These are phyloP conservation scores for Botrytis medusae DNA, from an alignment of 2,329 filamentous ascomycete species.

Conservation along the genomic window DNA sequence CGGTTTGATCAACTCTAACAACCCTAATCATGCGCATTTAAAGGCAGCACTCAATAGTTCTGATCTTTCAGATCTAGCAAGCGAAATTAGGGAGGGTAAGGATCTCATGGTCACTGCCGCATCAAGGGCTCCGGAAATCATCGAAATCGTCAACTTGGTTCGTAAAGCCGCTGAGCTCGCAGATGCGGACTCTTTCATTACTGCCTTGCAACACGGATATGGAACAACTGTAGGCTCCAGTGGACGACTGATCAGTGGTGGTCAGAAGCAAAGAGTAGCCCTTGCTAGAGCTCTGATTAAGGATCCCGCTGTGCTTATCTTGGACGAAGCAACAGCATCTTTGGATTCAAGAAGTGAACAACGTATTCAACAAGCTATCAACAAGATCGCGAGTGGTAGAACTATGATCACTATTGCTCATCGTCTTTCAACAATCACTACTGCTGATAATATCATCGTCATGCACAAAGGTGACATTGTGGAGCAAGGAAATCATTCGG, in stretches of 20 bases:
- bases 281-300: slow-evolving; percentile 61
- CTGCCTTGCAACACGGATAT: slow-evolving; percentile 14
- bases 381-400: slow-evolving; percentile 74
- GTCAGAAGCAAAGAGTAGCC: slow-evolving; percentile 78
- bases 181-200: slow-evolving; percentile 34
- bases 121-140: slow-evolving; percentile 2
- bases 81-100: slow-evolving; percentile 51
- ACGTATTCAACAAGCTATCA: slow-evolving; percentile 82
- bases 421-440: slow-evolving; percentile 85
- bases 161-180: slow-evolving; percentile 53
- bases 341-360: slow-evolving; percentile 87
- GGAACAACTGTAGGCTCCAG: slow-evolving; percentile 67
- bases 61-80: slow-evolving; percentile 51
- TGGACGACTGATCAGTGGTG: slow-evolving; percentile 74
- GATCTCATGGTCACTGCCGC: slow-evolving; percentile 39
- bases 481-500: slow-evolving; percentile 72
- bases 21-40: slow-evolving; percentile 51
- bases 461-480: slow-evolving; percentile 70
- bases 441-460: slow-evolving; percentile 81
- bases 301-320: slow-evolving; percentile 56
- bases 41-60: slow-evolving; percentile 43
- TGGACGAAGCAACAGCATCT: slow-evolving; percentile 62
- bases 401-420: slow-evolving; percentile 86
- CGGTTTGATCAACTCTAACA: slow-evolving; percentile 46
- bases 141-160: slow-evolving; percentile 42